These are phyloP conservation scores for Onygenales sp. DNA, from an alignment of 2,329 filamentous ascomycete species.

Conservation along the genomic window DNA sequence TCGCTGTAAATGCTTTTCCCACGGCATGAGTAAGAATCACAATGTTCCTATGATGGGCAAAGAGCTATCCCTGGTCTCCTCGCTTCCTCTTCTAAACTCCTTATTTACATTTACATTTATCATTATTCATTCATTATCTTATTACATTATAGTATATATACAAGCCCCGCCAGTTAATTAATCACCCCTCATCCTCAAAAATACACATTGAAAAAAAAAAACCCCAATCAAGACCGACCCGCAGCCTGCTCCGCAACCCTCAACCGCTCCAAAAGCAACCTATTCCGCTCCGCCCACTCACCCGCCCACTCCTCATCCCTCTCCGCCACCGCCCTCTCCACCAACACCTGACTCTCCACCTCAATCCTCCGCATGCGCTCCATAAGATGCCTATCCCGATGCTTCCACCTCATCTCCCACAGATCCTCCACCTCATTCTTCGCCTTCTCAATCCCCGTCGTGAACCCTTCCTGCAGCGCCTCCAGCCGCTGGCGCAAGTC, in stretches of 20 bases:
- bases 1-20: too few relatives aligned
- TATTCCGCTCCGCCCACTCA: slow-evolving; percentile 10
- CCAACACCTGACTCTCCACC: slow-evolving; percentile 11
- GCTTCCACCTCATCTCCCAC: slow-evolving; percentile 27
- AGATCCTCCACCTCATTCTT: slow-evolving; percentile 24
- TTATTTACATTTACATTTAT: too few relatives aligned
- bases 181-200: not conserved
- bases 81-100: too few relatives aligned
- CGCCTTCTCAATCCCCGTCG: slow-evolving; percentile 19
- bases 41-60: too few relatives aligned
- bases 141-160: too few relatives aligned
- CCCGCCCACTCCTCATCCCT: slow-evolving; percentile 14
- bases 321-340: slow-evolving; percentile 13
- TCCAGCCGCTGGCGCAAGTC: slow-evolving; percentile 17
- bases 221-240: not conserved
- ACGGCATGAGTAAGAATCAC: too few relatives aligned
- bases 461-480: slow-evolving; percentile 15
- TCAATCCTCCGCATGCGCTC: slow-evolving; percentile 19
- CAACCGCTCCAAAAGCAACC: slow-evolving; percentile 8
- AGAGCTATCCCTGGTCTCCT: too few relatives aligned
- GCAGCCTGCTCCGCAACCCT: slow-evolving; percentile 1
- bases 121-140: too few relatives aligned
- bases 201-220: not conserved
- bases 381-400: slow-evolving; percentile 18
- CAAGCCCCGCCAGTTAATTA: not conserved